Percentiles rank a stretch among this genome's conserved stretches.
These are phyloP conservation scores for Cucumis cinereus DNA, from an alignment of 306 rosid species.

Conservation along the genomic window DNA sequence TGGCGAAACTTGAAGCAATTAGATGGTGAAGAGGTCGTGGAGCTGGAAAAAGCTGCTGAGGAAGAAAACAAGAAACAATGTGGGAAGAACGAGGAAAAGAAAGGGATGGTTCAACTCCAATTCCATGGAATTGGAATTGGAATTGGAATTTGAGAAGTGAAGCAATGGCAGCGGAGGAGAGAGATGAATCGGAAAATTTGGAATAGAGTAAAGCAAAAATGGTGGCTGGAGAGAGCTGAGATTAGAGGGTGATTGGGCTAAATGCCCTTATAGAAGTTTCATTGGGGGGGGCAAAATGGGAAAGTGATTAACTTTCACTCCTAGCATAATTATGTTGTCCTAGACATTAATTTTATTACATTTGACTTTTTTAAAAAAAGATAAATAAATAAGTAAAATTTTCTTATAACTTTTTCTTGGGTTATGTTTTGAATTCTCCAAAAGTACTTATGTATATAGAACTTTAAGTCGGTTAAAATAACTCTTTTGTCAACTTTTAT, in stretches of 20 bases:
- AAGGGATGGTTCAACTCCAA: slow-evolving; percentile 41
- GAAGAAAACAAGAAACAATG: slow-evolving; percentile 41
- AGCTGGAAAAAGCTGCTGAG: slow-evolving; percentile 25
- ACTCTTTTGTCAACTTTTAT: no score
- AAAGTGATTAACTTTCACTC: not conserved
- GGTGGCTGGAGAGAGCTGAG: not conserved
- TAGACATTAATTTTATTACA: no score
- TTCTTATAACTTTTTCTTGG: no score
- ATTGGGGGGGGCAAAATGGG: not conserved
- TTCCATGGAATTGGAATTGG: slow-evolving; percentile 28
- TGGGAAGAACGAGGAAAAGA: slow-evolving; percentile 32
- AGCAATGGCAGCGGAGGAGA: not conserved
- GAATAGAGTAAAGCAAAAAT: not conserved
- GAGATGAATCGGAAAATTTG: not conserved
- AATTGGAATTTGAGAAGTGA: slow-evolving; percentile 24
- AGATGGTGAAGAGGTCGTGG: slow-evolving; percentile 27
- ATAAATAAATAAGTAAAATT: no score
- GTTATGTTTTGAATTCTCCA: no score
- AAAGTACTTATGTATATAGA: no score
- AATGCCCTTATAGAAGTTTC: not conserved
- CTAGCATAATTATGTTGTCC: no score
- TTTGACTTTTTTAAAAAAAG: no score
- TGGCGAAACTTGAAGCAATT: slow-evolving; percentile 22
- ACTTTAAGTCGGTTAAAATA: no score
- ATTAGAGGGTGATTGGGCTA: not conserved